Conservation (phyloP, 805 yeast genomes). For the Kodamaea restingae region DNA sequence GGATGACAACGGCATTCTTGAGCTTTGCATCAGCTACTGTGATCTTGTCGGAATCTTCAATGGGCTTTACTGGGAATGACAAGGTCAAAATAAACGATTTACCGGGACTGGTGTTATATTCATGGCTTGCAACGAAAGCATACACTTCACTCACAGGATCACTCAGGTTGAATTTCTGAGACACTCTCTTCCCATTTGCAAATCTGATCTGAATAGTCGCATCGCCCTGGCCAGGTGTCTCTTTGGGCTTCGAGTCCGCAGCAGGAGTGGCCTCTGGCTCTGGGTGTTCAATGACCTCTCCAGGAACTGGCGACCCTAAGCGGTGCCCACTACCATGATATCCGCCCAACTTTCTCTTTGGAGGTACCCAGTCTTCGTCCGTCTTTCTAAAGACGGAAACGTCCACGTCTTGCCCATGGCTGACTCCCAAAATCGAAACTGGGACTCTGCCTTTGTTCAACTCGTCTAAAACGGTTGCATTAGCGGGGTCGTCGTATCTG, state of each 20-base stretch:
- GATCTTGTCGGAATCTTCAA: constrained; percentile 47
- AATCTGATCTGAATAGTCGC: constrained; percentile 76
- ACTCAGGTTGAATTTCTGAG: constrained; percentile 58
- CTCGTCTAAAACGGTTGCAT: constrained; percentile 70
- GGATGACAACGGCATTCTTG: constrained; percentile 82
- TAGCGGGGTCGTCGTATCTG: constrained; percentile 90
- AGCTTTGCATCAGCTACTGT: constrained; percentile 74
- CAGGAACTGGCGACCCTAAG: constrained; percentile 86
- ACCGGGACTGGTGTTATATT: constrained; percentile 37
- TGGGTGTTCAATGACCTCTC: constrained; percentile 40
- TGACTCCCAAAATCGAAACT: constrained; percentile 71
- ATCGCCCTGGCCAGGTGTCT: constrained; percentile 49
- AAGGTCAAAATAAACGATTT: constrained; percentile 66
- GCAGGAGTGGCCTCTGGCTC: constrained; percentile 10
- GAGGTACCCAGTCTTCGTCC: constrained; percentile 77
- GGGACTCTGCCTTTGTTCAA: constrained; percentile 92
- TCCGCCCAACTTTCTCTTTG: constrained; percentile 59
- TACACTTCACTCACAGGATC: constrained; percentile 67
- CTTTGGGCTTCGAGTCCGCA: constrained; percentile 1
- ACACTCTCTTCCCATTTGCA: constrained; percentile 71
- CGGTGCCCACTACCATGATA: constrained; percentile 79
- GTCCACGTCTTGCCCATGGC: constrained; percentile 89
- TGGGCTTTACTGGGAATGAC: constrained; percentile 76
- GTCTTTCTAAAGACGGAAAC: constrained; percentile 77
- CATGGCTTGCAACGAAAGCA: constrained; percentile 54